Evolutionary conservation across 139 green algal species (phyloP).

Genomic region (Micromonas commoda): DNA sequence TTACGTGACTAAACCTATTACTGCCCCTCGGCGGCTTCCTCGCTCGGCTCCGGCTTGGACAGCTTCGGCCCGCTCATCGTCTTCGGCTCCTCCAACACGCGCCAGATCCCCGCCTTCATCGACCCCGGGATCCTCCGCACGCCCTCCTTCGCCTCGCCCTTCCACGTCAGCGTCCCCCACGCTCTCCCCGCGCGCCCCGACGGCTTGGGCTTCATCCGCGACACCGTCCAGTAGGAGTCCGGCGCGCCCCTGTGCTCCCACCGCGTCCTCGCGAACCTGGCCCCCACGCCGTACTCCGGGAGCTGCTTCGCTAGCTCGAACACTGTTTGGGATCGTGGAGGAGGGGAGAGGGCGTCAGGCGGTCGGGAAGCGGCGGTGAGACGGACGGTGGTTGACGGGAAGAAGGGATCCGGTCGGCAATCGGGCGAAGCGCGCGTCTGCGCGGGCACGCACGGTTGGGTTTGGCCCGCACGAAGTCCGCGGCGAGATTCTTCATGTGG

Average conservation of each 20-base stretch:
- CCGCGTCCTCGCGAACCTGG: not conserved
- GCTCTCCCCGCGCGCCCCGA: not conserved
- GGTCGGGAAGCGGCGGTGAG: not conserved
- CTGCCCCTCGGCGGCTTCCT: no score
- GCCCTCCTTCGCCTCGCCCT: constrained; percentile 39
- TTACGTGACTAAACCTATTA: no score
- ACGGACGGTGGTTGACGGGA: not conserved
- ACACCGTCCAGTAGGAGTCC: constrained; percentile 8
- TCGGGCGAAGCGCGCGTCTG: no score
- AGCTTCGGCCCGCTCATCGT: no score
- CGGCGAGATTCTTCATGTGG: no score
- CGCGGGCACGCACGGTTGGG: no score
- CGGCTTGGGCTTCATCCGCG: not conserved
- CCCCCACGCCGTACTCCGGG: not conserved
- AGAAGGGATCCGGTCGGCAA: not conserved
- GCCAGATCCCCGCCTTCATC: not conserved
- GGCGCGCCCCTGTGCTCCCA: not conserved
- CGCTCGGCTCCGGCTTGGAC: no score
- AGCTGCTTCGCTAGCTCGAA: constrained; percentile 17
- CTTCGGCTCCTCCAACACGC: not conserved
- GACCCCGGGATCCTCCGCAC: not conserved
- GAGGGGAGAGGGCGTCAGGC: not conserved
- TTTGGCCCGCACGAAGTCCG: no score
- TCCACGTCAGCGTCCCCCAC: constrained; percentile 19
- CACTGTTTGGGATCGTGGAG: not conserved